Evolutionary conservation across 1,284 basidiomycete species (phyloP), one percentile per base, ranked within the genome.

Genomic region (Rhodotorula sp.): DNA sequence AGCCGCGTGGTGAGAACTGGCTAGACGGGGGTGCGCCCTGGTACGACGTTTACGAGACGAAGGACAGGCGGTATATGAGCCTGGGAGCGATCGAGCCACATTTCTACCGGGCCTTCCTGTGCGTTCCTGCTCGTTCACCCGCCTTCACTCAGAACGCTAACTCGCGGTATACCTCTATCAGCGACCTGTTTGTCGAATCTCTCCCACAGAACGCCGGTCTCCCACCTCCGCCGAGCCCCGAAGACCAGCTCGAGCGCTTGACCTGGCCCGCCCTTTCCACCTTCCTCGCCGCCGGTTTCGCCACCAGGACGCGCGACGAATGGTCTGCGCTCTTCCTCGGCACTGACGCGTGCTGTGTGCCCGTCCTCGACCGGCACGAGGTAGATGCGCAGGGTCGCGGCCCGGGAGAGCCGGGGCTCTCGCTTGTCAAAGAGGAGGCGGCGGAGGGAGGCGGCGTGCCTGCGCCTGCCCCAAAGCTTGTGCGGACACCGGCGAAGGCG

Each of bases 1-100:
- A 83, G n/a, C 81, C 84, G 29, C 84, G 89, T 67, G 89, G 87
- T 34, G 83, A 83, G 3, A 90, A 90, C 73, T 69, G 86, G 2
- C 85, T 93, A 36, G 91, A 92, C 76, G 90, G 90, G 0, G 91
- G 90, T 4, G 87, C 90, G 1, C 91, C 91, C 0, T 92, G 74
- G 72, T 93, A 94, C 79, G 85, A 85, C 69, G 83, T 91, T 10
- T 93, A 93, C 77, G 84, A 85, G 1, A 91, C 90, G 78, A 84
- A 86, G 65, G 90, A 91, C 77, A 88, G 88, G 3, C 83, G 84
- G 46, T 91, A 86, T 85, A 90, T 93, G 85, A 88, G 88, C 21
- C 87, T 93, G 39, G 91, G 86, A 27, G 90, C 90, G 75, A 79
- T 90, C 22, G 90, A 91, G 79, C 86, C 87, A 10, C 86, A 87